Evolutionary conservation across 129 eudicot genomes (phyloP).

Genomic region (Gnaphalium uliginosum): DNA sequence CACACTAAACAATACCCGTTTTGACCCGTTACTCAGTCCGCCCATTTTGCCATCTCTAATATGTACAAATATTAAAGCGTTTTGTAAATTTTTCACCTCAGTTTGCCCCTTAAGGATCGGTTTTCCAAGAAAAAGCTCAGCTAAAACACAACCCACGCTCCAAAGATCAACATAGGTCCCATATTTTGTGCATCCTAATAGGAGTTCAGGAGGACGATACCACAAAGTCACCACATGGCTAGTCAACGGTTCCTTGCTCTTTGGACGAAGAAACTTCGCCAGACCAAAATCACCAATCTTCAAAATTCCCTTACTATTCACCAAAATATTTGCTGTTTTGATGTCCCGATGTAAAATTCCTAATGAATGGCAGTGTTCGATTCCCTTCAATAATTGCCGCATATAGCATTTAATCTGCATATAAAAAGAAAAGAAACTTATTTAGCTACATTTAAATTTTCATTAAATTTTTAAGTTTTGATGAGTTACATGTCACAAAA

Average conservation of each 20-base stretch:
- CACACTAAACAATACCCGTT: not conserved
- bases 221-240: slow-evolving; percentile 89
- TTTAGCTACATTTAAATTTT: slow-evolving; percentile 10
- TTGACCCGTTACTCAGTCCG: not conserved
- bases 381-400: slow-evolving; percentile 64
- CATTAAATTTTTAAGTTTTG: not conserved
- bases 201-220: slow-evolving; percentile 96
- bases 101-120: slow-evolving; percentile 83
- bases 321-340: slow-evolving; percentile 70
- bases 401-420: slow-evolving; percentile 81
- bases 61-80: not conserved
- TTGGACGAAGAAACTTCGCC: slow-evolving; percentile 49
- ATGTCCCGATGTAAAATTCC: slow-evolving; percentile 86
- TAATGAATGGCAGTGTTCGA: slow-evolving; percentile 73
- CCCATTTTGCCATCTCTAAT: slow-evolving; percentile 1
- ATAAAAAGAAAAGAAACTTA: slow-evolving; percentile 13
- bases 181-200: slow-evolving; percentile 72
- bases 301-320: slow-evolving; percentile 73
- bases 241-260: slow-evolving; percentile 53
- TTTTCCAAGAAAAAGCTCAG: slow-evolving; percentile 65
- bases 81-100: slow-evolving; percentile 54
- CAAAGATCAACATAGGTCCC: slow-evolving; percentile 67
- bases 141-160: slow-evolving; percentile 90
- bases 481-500: slow-evolving; percentile 33
- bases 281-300: slow-evolving; percentile 93